A percentile compares a stretch with the other conserved stretches of the same genome.
Conservation (phyloP, 2,329 filamentous ascomycete species). For the Diaporthe citri region DNA sequence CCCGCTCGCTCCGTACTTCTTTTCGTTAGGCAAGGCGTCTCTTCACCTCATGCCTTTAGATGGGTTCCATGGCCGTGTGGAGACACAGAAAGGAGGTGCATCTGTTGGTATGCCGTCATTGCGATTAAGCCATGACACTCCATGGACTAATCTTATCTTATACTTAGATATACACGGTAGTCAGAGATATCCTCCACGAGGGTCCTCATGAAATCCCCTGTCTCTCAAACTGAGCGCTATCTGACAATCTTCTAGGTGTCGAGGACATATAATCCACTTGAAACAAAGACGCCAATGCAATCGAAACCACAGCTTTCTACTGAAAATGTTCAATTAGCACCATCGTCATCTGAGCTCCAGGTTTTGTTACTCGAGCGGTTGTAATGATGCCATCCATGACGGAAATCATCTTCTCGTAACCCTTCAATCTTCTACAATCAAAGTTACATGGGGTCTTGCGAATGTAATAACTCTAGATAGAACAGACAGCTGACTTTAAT, state of each 20-base stretch:
- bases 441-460: neutral
- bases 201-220: no score
- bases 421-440: neutral
- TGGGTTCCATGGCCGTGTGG: neutral
- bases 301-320: neutral
- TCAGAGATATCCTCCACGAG: neutral
- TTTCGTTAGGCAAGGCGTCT: neutral
- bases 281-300: neutral
- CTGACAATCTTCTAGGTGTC: no score
- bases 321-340: no score
- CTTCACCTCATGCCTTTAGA: neutral
- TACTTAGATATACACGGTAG: no score
- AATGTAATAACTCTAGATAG: neutral
- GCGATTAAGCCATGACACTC: no score
- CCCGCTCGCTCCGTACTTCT: neutral
- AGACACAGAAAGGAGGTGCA: neutral
- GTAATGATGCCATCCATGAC: no score
- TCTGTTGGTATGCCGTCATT: neutral
- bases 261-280: no score
- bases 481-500: neutral
- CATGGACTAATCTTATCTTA: no score
- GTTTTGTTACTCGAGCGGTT: neutral
- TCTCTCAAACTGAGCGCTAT: no score
- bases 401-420: neutral
- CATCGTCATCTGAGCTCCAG: rapidly evolving